Base-by-base conservation (phyloP, 805 yeast species). In the Wickerhamomyces canadensis region DNA sequence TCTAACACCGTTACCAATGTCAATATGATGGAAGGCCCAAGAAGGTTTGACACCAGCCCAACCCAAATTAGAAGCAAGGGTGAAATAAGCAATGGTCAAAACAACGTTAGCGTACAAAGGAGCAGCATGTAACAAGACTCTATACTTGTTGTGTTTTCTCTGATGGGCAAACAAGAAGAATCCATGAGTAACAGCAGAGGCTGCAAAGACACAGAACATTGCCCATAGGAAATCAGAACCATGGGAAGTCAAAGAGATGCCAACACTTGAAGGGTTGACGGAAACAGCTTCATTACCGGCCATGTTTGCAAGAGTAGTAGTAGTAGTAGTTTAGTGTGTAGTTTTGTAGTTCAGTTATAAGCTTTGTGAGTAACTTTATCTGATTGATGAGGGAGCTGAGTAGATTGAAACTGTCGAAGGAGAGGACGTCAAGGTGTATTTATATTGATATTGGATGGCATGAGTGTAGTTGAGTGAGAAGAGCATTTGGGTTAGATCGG, bases 201-300 rank as follows among this genome's bases (percentile, higher is more conserved):
- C 33, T 15, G 64, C 63, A 47, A 76, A 70, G 27, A 75, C 36
- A 5, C 73, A 55, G 49, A 79, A 77, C 12, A 63, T 79, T 1
- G 84, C 71, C 84, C 84, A 79, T 45, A 73, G 64, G 84, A 83
- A 79, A 54, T 74, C 74, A 8, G 83, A 76, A 54, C 86, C 84
- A 48, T 72, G 75, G 12, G 52, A 43, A 11, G 82, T 77, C 24
- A 79, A 42, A 38, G 69, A 70, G 51, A 76, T 68, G 44, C 75
- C 81, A 35, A 68, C 57, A 15, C 55, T 59, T 6, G 61, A 43
- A 11, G 47, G 32, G 36, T 52, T 52, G 25, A 45, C 31, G 10
- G 27, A n/a, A 31, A 42, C 35, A 41, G 52, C 52, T 33, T 48
- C 36, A 27, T 48, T 48, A 25, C 52, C 52, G n/a, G 45, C 44